Evolutionary conservation across 2,329 filamentous ascomycete genomes (phyloP), one percentile per base, ranked within the genome.

Genomic region (Alternaria burnsii): DNA sequence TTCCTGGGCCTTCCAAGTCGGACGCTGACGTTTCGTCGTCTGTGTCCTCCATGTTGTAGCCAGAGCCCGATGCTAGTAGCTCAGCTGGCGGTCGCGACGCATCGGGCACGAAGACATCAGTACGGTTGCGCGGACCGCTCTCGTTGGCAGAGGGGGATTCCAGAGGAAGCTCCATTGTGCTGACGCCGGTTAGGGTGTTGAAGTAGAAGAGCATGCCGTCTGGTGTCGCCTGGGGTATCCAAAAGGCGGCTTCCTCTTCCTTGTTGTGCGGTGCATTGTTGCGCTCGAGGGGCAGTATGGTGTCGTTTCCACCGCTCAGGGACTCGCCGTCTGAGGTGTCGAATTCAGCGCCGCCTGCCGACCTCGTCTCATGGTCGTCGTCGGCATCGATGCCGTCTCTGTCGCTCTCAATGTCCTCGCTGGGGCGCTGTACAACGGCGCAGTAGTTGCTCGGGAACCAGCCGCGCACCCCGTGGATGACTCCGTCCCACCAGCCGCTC

Each of bases 371-470:
- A 46, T 74, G 73, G 48, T 79, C 75, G 55, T 78, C 75, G 22
- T 85, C 86, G 56, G 87, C 83, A 55, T 85, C 78, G 52, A 83
- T 84, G 68, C 85, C 87, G 53, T 86, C 84, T 65, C 83, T 82
- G 14, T 85, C 82, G 55, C 92, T 89, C 30, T 90, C 83, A 42
- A 87, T 85, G 42, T 91, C 83, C 64, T 96, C 91, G 70, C 92
- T 90, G 52, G 90, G 86, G 70, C 88, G 89, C 61, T 88, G 87
- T 71, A 98, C 91, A 65, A 95, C 88, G 68, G 93, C 89, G 82
- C 95, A 98, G 82, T 99, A 99, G 80, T 99, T 99, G 84, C 94
- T 98, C 38, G 95, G 95, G 79, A 99, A 99, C 95, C 95, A 99
- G 77, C 95, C 95, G 76, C 95, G 90, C 70, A 97, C 91, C 60